These are phyloP conservation scores for Mentha longifolia DNA, from an alignment of 257 asterid genomes.

Conservation along the genomic window DNA sequence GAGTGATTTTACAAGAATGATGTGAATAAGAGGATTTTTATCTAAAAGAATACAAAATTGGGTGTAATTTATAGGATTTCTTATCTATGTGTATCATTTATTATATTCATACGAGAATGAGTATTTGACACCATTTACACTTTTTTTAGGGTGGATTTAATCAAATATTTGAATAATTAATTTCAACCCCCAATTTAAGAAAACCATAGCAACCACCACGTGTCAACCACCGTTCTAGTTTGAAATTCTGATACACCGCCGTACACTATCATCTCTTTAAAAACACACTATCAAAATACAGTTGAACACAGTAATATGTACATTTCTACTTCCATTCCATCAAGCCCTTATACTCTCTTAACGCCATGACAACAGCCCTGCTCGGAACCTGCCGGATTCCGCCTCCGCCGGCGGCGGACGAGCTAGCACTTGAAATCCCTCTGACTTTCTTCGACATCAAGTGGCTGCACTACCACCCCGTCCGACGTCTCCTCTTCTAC, in stretches of 20 bases:
- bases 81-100: too few species aligned
- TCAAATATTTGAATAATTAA: too few species aligned
- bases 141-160: too few species aligned
- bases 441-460: slow-evolving; percentile 35
- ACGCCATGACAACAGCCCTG: slow-evolving; percentile 22
- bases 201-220: not conserved
- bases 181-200: too few species aligned
- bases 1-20: too few species aligned
- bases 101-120: too few species aligned
- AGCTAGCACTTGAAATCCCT: slow-evolving; percentile 30
- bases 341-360: not conserved
- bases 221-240: not conserved
- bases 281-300: not conserved
- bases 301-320: too few species aligned
- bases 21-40: too few species aligned
- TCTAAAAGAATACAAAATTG: too few species aligned
- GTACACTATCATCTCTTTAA: not conserved
- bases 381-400: slow-evolving; percentile 18
- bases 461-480: slow-evolving; percentile 40
- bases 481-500: slow-evolving; percentile 53
- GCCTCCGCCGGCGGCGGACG: slow-evolving; percentile 20
- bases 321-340: too few species aligned
- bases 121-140: too few species aligned
- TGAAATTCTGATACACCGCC: not conserved
- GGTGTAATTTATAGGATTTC: too few species aligned